A percentile compares a stretch with the other conserved stretches of the same genome.
Conservation (phyloP, 805 yeast species). For the Myxozyma mucilagina region DNA sequence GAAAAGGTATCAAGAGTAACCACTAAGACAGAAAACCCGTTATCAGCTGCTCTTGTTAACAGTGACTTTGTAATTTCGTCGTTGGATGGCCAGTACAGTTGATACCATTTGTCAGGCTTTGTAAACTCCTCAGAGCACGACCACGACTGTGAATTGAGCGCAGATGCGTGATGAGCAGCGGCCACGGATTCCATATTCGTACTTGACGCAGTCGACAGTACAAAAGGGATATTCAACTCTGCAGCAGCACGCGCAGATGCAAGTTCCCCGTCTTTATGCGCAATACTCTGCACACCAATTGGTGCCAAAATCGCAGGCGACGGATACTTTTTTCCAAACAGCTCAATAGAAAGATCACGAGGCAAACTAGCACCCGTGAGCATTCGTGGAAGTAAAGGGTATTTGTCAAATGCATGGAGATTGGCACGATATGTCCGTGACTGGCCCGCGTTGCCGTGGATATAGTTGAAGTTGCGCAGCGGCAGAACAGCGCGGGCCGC, state of each 20-base stretch:
- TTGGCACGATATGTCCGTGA: slow-evolving; percentile 22
- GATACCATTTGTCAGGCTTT: slow-evolving; percentile 27
- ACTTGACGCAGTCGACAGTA: slow-evolving; percentile 36
- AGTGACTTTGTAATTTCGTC: slow-evolving; percentile 27
- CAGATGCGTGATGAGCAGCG: slow-evolving; percentile 16
- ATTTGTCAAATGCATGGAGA: slow-evolving; percentile 17
- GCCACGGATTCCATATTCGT: slow-evolving; percentile 30
- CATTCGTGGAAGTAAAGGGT: slow-evolving; percentile 24
- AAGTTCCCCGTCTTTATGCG: slow-evolving; percentile 35
- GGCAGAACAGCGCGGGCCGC: slow-evolving; percentile 13
- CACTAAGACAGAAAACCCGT: slow-evolving; percentile 28
- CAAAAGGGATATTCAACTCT: slow-evolving; percentile 35
- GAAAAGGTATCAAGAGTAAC: slow-evolving; percentile 33
- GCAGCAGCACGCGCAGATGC: slow-evolving; percentile 37
- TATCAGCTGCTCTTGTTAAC: slow-evolving; percentile 24
- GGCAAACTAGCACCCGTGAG: slow-evolving; percentile 12
- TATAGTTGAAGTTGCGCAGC: slow-evolving; percentile 17
- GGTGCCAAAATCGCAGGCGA: slow-evolving; percentile 37
- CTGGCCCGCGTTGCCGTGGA: slow-evolving; percentile 23
- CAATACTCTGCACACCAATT: slow-evolving; percentile 37
- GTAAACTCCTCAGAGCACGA: not conserved
- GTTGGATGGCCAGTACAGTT: slow-evolving; percentile 32
- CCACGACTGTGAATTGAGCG: slow-evolving; percentile 1
- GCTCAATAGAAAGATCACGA: slow-evolving; percentile 19
- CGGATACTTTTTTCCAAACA: slow-evolving; percentile 33